Evolutionary conservation across 768 basidiomycete genomes (phyloP), one percentile per base, ranked within the genome.

Genomic region (Mycena pura): DNA sequence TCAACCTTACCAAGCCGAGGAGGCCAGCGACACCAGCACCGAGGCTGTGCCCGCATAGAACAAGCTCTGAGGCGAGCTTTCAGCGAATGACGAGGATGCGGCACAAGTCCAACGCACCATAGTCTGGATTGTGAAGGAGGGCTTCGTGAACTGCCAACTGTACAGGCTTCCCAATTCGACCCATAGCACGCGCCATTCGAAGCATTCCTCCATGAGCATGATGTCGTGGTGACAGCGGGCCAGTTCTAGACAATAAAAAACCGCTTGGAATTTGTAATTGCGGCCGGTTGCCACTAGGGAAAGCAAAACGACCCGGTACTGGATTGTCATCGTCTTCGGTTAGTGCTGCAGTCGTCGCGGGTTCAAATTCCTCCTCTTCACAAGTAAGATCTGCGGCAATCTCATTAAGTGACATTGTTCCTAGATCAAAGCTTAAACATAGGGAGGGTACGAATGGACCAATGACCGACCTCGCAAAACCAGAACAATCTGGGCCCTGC

Each of bases 381-480:
- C 93, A 94, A 0, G 92, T 91, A 46, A 94, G 79, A 74, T 94
- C 92, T 10, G 91, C 91, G 15, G 92, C 92, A 5, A 94, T 84
- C 73, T 94, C 92, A 67, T 94, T 94, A 40, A 95, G 78, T 3
- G 89, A 90, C 91, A 93, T 91, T 3, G 93, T 95, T 13, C 92
- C 88, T 86, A 44, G 55, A 53, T 10, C 31, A 28, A 38, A 39
- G 38, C 31, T 39, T 50, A 15, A 22, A 47, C 59, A 27, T 31
- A n/a, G n/a, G n/a, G n/a, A n/a, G n/a, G n/a, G n/a, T 31, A 6
- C 21, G 36, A 49, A 9, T 2, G 47, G 14, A 5, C 4, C 28
- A 40, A 61, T 41, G 28, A 68, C 74, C 28, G 40, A 84, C 87
- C 88, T 76, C 90, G 78, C 44, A 91, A 77, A 15, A 93, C 90